Evolutionary conservation across 345 rosid genomes (phyloP), one percentile per base, ranked within the genome.

Genomic region (Reutealis trisperma): DNA sequence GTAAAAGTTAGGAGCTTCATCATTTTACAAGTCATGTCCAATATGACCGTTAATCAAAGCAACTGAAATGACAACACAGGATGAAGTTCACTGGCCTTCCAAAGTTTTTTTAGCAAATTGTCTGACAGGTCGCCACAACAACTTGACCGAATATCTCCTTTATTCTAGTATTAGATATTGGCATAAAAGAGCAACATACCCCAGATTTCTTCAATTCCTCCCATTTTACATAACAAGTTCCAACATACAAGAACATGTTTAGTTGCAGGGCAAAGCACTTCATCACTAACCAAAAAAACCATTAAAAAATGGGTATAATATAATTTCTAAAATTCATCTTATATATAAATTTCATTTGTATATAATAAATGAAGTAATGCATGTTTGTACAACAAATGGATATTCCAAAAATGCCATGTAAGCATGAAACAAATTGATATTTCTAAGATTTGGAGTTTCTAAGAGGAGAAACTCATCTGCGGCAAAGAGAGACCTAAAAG

Each of bases 391-490:
- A 85, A 83, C 75, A 80, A 63, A 37, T 71, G 52, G 42, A 47
- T 59, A 65, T 59, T 70, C 83, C 76, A 76, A 75, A 58, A 78
- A 25, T 78, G 66, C 58, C 66, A 65, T 73, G 77, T 71, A 45
- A n/a, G 51, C 71, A 65, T 61, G 42, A 77, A 81, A 81, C 63
- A 72, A 75, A 47, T 47, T 47, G 13, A 47, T 47, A 47, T 47
- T 47, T 32, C 54, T 69, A 74, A 55, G 74, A 75, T 80, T 82
- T 83, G 80, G 85, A 86, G 83, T 70, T 78, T 86, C 89, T 74
- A 86, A 75, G 85, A 76, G 83, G 80, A 85, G 86, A 77, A 82
- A 86, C 89, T 88, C 89, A 88, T 85, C 92, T 89, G 91, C 85
- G 81, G 71, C 78, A 75, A 75, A 80, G 71, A 78, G 79, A 81